Conservation (phyloP, 2,329 filamentous ascomycete species). For the Cylindrodendrum hubeiense region DNA sequence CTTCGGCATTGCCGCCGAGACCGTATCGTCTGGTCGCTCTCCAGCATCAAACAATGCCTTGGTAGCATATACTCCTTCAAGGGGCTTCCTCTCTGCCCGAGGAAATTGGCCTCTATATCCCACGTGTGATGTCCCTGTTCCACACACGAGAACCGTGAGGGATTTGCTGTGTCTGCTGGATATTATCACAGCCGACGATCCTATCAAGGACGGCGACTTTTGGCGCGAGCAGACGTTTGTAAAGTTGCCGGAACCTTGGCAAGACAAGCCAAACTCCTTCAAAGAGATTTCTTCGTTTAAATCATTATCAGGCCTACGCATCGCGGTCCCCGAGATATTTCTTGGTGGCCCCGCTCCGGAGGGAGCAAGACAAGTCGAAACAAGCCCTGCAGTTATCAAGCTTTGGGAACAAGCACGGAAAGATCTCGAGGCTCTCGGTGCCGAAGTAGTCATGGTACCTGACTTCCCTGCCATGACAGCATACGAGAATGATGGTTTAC, state of each 20-base stretch:
- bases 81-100: conserved; percentile 62
- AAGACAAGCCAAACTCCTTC: conserved; percentile 49
- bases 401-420: conserved; percentile 48
- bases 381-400: conserved; percentile 24
- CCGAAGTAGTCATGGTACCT: conserved; percentile 33
- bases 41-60: conserved; percentile 68
- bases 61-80: conserved; percentile 67
- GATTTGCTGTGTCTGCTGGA: conserved; percentile 64
- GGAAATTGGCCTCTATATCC: conserved; percentile 68
- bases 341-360: conserved; percentile 51
- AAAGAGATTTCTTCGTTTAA: conserved; percentile 44
- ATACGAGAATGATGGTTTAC: conserved; percentile 58
- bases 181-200: conserved; percentile 59
- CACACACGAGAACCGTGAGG: conserved; percentile 61
- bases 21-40: conserved; percentile 66
- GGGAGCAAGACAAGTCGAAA: neutral
- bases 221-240: conserved; percentile 64
- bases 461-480: conserved; percentile 60
- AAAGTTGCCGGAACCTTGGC: conserved; percentile 49
- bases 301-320: conserved; percentile 56
- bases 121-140: conserved; percentile 66
- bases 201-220: conserved; percentile 60
- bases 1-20: conserved; percentile 67
- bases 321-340: conserved; percentile 65
- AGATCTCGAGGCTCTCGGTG: conserved; percentile 55